A percentile compares a stretch with the other conserved stretches of the same genome.
phyloP scores from a whole-genome alignment of 805 yeast species.

The Candida arabinofermentans region DNA sequence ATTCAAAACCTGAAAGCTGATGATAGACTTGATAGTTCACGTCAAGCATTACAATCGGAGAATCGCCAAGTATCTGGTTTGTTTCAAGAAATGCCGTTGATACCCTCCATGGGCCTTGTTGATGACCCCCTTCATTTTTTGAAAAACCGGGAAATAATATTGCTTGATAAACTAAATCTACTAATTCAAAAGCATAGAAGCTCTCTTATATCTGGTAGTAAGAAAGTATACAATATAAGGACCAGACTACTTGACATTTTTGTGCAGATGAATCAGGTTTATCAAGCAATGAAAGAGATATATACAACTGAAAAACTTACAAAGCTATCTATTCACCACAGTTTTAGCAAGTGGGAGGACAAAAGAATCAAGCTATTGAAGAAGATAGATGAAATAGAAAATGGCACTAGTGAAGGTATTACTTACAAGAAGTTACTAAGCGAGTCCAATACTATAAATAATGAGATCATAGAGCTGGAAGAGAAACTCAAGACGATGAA shows the following conservation, averaged over 20 bases:
- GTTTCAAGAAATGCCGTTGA: slow-evolving; percentile 8
- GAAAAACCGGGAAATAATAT: slow-evolving; percentile 27
- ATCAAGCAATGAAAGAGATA: slow-evolving; percentile 43
- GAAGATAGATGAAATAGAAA: slow-evolving; percentile 37
- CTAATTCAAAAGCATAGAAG: slow-evolving; percentile 25
- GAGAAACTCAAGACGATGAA: slow-evolving; percentile 30
- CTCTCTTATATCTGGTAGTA: slow-evolving; percentile 33
- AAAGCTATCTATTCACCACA: slow-evolving; percentile 25
- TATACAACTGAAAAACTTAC: slow-evolving; percentile 35
- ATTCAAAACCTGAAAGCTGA: slow-evolving; percentile 1
- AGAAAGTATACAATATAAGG: slow-evolving; percentile 29
- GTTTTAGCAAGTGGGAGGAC: slow-evolving; percentile 39
- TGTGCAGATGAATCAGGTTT: slow-evolving; percentile 37
- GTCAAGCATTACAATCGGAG: slow-evolving; percentile 3
- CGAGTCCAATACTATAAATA: slow-evolving; percentile 31
- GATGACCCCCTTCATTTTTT: slow-evolving; percentile 33
- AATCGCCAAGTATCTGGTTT: neutral
- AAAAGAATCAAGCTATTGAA: slow-evolving; percentile 32
- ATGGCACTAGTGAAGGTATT: slow-evolving; percentile 38
- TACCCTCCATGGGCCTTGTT: slow-evolving; percentile 19
- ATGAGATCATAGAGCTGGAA: slow-evolving; percentile 38
- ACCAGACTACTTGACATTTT: slow-evolving; percentile 27
- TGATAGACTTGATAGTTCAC: neutral
- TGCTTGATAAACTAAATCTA: slow-evolving; percentile 22
- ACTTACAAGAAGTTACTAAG: slow-evolving; percentile 35